Evolutionary conservation across 2,329 filamentous ascomycete genomes (phyloP).

Genomic region (Verticillium zaregamsianum): DNA sequence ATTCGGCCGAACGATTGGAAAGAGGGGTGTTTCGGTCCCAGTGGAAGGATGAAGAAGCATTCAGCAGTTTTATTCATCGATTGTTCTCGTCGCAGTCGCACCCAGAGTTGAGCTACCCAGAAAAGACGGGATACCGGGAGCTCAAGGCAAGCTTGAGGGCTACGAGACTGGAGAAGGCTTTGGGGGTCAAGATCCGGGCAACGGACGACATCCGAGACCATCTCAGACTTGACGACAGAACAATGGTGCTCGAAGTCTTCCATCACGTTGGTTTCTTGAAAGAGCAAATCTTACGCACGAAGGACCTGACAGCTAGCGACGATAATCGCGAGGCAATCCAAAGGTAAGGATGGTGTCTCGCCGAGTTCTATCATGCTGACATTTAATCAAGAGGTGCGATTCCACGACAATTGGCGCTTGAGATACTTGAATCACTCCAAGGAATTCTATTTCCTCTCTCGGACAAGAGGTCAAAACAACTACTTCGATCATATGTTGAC

Average conservation of each 20-base stretch:
- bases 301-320: background rate
- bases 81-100: background rate
- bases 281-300: conserved; percentile 10
- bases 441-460: conserved; percentile 11
- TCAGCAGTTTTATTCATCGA: conserved; percentile 1
- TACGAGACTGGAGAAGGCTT: conserved; percentile 3
- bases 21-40: background rate
- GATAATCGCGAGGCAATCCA: background rate
- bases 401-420: conserved; percentile 10
- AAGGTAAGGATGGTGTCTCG: background rate
- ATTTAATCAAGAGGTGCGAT: conserved; percentile 7
- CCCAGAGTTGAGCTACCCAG: background rate
- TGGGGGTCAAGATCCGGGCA: conserved; percentile 3
- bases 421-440: conserved; percentile 10
- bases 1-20: background rate
- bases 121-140: background rate
- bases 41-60: background rate
- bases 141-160: conserved; percentile 4
- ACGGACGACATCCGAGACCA: conserved; percentile 12
- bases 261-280: conserved; percentile 10
- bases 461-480: conserved; percentile 8
- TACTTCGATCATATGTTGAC: conserved; percentile 5
- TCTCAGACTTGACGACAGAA: conserved; percentile 6
- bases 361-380: background rate
- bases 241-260: conserved; percentile 7